phyloP scores from a whole-genome alignment of 176 grass and related monocot species.

The Stipa capillata region DNA sequence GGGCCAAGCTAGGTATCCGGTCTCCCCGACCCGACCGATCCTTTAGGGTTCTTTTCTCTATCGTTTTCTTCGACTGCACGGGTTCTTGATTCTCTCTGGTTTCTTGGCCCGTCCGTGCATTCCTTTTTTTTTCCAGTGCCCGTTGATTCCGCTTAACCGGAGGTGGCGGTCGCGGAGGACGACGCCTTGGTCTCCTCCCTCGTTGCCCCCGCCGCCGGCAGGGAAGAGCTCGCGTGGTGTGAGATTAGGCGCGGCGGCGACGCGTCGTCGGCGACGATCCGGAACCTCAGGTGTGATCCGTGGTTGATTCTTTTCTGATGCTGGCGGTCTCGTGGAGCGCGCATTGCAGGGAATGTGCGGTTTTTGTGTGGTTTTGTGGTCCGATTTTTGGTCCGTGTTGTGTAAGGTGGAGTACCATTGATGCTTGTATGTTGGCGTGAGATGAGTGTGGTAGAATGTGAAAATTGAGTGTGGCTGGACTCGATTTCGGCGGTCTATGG shows the following conservation, averaged over 20 bases:
- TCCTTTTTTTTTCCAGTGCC: constrained; percentile 58
- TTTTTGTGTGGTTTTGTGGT: constrained; percentile 6
- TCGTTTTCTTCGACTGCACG: constrained; percentile 14
- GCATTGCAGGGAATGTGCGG: background rate
- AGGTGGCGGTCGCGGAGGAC: constrained; percentile 39
- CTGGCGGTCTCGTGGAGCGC: background rate
- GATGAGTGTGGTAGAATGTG: background rate
- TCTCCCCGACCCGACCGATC: background rate
- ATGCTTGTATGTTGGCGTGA: background rate
- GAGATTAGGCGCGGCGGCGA: constrained; percentile 49
- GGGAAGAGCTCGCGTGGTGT: constrained; percentile 64
- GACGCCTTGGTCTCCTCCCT: constrained; percentile 54
- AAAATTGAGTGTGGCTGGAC: background rate
- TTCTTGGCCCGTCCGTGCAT: background rate
- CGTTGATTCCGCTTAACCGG: constrained; percentile 34
- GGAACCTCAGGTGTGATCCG: constrained; percentile 45
- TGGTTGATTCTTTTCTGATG: background rate
- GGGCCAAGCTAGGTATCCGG: constrained; percentile 72
- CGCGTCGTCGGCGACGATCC: constrained; percentile 35
- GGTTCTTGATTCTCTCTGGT: constrained; percentile 24
- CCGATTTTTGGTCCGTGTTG: background rate
- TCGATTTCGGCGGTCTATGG: background rate
- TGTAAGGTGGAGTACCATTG: background rate
- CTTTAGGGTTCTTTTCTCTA: background rate
- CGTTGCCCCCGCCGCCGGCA: constrained; percentile 4